Evolutionary conservation across 169 alveolate species (phyloP).

Genomic region (Eimeria praecox): DNA sequence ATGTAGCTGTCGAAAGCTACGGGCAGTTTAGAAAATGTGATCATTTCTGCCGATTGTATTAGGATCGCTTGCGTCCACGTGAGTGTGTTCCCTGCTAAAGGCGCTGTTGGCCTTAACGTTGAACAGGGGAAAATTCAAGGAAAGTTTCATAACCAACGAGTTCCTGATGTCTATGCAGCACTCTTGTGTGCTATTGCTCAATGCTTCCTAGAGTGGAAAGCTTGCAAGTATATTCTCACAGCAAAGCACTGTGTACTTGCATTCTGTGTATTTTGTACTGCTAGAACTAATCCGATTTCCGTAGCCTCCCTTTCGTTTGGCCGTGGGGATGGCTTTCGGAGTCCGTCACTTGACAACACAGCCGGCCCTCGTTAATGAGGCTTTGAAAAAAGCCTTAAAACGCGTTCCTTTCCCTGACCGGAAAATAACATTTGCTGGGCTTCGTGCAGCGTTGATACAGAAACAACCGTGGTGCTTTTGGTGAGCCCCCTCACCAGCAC

Average conservation of each 20-base stretch:
- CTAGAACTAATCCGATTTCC: neutral
- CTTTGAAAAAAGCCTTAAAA: neutral
- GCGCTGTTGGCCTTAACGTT: too few species aligned
- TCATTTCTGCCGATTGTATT: too few species aligned
- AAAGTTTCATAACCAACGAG: neutral
- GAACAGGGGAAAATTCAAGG: neutral
- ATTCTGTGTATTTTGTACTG: neutral
- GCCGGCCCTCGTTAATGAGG: neutral
- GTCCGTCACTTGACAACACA: neutral
- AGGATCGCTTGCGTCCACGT: too few species aligned
- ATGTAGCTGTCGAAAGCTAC: neutral
- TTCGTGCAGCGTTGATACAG: too few species aligned
- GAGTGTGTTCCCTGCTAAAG: too few species aligned
- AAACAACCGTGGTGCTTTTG: too few species aligned
- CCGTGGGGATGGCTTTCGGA: neutral
- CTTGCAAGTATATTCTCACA: too few species aligned
- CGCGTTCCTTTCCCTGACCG: neutral
- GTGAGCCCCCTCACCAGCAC: neutral
- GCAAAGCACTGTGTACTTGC: too few species aligned
- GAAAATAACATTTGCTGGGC: too few species aligned
- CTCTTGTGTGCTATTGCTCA: neutral
- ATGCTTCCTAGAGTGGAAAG: too few species aligned
- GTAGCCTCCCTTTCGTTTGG: neutral
- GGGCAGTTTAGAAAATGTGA: neutral
- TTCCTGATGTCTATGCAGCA: too few species aligned